Conservation (phyloP, 768 basidiomycete genomes). For the Chalciporus pseudorubinellus region DNA sequence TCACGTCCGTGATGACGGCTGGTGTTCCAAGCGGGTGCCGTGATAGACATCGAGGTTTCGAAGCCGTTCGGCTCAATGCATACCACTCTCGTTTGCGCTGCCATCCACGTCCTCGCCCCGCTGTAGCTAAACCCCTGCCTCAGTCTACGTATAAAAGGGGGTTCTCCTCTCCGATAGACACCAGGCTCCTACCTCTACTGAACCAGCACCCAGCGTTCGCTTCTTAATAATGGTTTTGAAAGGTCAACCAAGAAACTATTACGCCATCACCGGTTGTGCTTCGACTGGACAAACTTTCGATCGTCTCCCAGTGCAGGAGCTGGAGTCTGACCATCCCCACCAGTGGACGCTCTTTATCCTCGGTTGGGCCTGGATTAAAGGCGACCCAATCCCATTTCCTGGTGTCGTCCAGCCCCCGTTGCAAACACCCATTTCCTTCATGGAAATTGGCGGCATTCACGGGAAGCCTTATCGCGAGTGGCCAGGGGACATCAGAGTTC, state of each 20-base stretch:
- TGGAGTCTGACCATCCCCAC: slow-evolving; percentile 17
- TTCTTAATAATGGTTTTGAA: background rate
- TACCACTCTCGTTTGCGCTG: no score
- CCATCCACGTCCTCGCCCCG: no score
- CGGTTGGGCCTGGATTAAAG: slow-evolving; percentile 16
- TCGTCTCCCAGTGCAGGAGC: slow-evolving; percentile 23
- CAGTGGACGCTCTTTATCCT: slow-evolving; percentile 30
- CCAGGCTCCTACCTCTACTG: background rate
- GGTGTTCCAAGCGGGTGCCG: no score
- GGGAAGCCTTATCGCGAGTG: slow-evolving; percentile 27
- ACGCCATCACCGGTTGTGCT: slow-evolving; percentile 21
- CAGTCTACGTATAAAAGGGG: slow-evolving; percentile 7
- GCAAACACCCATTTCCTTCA: slow-evolving; percentile 6
- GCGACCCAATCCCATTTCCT: slow-evolving; percentile 10
- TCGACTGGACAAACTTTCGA: slow-evolving; percentile 14
- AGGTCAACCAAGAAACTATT: slow-evolving; percentile 4
- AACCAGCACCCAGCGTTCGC: background rate
- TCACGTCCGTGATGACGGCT: no score
- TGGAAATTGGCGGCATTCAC: slow-evolving; percentile 26
- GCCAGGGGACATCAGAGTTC: slow-evolving; percentile 20
- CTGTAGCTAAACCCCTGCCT: no score
- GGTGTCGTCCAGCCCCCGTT: slow-evolving; percentile 15
- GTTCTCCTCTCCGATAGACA: background rate
- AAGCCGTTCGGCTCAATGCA: no score
- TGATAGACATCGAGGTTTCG: no score